Conservation (phyloP, 306 rosid species). For the Biancaea sappan region DNA sequence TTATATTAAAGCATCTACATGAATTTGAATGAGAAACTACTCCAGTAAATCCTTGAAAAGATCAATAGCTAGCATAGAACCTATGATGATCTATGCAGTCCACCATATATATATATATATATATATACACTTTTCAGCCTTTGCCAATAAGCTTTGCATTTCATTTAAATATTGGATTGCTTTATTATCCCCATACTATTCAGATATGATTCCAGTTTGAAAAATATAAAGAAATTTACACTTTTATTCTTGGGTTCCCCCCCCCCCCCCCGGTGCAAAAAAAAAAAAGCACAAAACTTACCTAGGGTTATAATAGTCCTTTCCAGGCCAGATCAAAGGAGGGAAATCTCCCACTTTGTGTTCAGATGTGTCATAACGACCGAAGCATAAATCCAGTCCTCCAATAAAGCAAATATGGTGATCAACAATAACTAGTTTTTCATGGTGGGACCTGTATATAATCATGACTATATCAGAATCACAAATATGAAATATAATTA, state of each 20-base stretch:
- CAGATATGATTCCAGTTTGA: background rate
- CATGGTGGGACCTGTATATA: conserved; percentile 95
- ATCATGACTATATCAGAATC: conserved; percentile 51
- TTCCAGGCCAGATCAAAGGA: conserved; percentile 87
- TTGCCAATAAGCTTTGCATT: background rate
- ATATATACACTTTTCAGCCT: background rate
- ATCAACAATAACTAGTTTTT: conserved; percentile 97
- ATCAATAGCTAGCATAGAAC: background rate
- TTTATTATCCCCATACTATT: background rate
- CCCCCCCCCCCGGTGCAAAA: too few species aligned
- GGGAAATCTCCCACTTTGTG: conserved; percentile 91
- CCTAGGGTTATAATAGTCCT: conserved; percentile 99
- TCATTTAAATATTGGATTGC: background rate
- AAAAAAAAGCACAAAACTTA: conserved; percentile 42
- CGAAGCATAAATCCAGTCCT: conserved; percentile 98
- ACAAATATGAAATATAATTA: conserved; percentile 29
- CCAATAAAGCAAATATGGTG: conserved; percentile 92
- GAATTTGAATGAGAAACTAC: conserved; percentile 20
- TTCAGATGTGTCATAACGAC: conserved; percentile 94
- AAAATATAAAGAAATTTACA: background rate
- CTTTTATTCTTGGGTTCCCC: background rate
- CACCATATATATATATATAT: background rate
- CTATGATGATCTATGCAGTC: background rate
- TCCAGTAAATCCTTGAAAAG: background rate
- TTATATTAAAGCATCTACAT: background rate